These are phyloP conservation scores for Niebla homalea DNA, from an alignment of 495 filamentous ascomycete genomes.

Conservation along the genomic window DNA sequence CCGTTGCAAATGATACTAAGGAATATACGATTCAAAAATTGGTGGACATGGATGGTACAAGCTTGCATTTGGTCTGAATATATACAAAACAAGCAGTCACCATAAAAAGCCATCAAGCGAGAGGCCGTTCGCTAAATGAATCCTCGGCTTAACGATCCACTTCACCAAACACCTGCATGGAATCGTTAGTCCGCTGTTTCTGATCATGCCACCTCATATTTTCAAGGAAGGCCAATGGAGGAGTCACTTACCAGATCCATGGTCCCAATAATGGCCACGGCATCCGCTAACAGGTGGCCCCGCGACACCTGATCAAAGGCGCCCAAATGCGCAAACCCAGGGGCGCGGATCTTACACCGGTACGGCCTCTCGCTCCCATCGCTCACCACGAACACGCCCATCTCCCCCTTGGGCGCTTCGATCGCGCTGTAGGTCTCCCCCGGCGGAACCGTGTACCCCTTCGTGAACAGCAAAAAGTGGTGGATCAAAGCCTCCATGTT, in stretches of 20 bases:
- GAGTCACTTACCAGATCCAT: conserved; percentile 57
- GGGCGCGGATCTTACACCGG: conserved; percentile 92
- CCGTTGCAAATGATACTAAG: too few species aligned
- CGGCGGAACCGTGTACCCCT: conserved; percentile 94
- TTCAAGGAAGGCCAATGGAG: not conserved
- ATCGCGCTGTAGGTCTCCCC: conserved; percentile 97
- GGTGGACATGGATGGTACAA: too few species aligned
- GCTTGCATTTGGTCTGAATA: too few species aligned
- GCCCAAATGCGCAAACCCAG: conserved; percentile 89
- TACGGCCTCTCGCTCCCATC: conserved; percentile 95
- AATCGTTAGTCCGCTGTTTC: not conserved
- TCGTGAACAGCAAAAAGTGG: conserved; percentile 97
- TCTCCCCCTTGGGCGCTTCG: conserved; percentile 98
- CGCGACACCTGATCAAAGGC: conserved; percentile 86
- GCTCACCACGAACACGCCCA: conserved; percentile 95
- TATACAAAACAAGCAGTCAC: too few species aligned
- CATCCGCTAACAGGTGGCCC: conserved; percentile 91
- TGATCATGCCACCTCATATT: not conserved
- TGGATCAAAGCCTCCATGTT: conserved; percentile 99
- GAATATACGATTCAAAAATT: too few species aligned
- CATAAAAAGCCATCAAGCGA: too few species aligned
- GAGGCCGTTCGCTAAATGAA: too few species aligned
- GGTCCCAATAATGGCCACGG: conserved; percentile 87
- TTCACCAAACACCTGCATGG: conserved; percentile 42
- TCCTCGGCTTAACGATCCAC: conserved; percentile 41